Evolutionary conservation across 2,329 filamentous ascomycete species (phyloP), one percentile per base, ranked within the genome.

Genomic region (Tothia fuscella): DNA sequence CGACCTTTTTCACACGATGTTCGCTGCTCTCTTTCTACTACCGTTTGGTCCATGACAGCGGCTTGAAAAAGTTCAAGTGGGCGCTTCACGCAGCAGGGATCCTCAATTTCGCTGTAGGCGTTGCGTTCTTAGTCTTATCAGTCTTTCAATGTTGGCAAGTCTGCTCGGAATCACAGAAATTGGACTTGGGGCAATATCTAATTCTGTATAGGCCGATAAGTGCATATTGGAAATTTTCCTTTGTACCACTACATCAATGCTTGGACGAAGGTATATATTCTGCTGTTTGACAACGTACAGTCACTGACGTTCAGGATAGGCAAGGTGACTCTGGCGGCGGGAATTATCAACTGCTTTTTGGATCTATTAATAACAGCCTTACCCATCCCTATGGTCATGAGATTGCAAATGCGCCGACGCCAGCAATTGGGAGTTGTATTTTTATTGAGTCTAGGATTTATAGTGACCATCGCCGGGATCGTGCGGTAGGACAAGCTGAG

Each of bases 1-100:
- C 64, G 2, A 54, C 64, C 1, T 62, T 59, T 1, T 66, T 65
- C 43, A 66, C 63, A 0, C 53, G 65, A 13, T 51, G 66, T 13
- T 66, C 62, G 0, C 51, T 68, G 6, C 59, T 67, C 25, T 61
- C 54, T 48, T 66, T 68, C 49, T 69, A 67, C 47, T 67, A 66
- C 40, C 58, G 66, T 10, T 52, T 68, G 7, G 53, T 66, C 6
- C 45, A 56, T 7, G 63, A 67, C 45, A 59, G 57, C n/a, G 56
- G 56, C 2, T 57, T 56, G 37, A 49, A 38, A 1, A 57, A 57
- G 53, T 67, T 65, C 50, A 53, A 47, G 12, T 60, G 57, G 55
- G 48, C 60, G 2, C 50, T 68, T 3, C 63, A 66, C 37, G 49
- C 48, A 5, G 60, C 59, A 21, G 51, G 64, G 19, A 50, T 46